Percentiles rank a stretch among this genome's conserved stretches.
Evolutionary conservation across 192 early-diverging fungal species (phyloP).

Genomic region (Jimgerdemannia flammicorona): DNA sequence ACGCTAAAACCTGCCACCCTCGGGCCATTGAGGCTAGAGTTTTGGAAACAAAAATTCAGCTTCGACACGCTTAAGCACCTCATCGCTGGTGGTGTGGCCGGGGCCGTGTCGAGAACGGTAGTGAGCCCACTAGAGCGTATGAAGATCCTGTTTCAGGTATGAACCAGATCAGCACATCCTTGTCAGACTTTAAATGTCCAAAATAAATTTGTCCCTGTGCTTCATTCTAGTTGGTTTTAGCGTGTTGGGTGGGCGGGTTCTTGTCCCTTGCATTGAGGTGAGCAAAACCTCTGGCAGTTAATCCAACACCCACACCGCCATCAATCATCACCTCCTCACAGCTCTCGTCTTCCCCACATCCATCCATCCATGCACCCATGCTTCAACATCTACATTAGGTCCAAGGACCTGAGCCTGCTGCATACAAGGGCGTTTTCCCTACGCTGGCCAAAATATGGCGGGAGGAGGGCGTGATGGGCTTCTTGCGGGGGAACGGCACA

Average conservation of each 20-base stretch:
- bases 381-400: constrained; percentile 18
- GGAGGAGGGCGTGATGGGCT: constrained; percentile 69
- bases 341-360: background rate
- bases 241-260: too few relatives aligned
- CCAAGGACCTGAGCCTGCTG: constrained; percentile 56
- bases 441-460: constrained; percentile 77
- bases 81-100: constrained; percentile 72
- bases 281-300: too few relatives aligned
- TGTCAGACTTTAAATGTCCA: background rate
- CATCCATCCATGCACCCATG: background rate
- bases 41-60: constrained; percentile 25
- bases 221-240: too few relatives aligned
- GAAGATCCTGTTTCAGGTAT: constrained; percentile 83
- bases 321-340: background rate
- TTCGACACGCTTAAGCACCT: constrained; percentile 70
- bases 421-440: constrained; percentile 64
- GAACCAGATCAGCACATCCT: constrained; percentile 7
- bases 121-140: constrained; percentile 81
- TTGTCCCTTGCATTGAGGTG: too few relatives aligned
- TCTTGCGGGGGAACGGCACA: constrained; percentile 81
- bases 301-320: background rate
- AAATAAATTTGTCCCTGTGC: too few relatives aligned
- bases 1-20: too few relatives aligned
- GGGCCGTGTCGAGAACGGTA: constrained; percentile 73
- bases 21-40: background rate